phyloP scores from a whole-genome alignment of 2,329 filamentous ascomycete species.

The Alternaria gaisen region DNA sequence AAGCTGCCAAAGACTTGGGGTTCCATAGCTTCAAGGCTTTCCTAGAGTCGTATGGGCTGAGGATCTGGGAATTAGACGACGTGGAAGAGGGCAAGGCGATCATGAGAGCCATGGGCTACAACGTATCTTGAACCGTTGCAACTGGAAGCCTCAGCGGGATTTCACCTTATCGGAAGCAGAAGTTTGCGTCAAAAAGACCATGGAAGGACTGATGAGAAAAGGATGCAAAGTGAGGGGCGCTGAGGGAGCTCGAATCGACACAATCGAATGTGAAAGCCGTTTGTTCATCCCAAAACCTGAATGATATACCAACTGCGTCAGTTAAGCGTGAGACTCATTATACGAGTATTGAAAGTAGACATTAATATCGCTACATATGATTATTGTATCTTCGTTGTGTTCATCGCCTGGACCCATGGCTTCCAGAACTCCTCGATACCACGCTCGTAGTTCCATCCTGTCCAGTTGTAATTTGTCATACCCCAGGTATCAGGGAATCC shows the following conservation, averaged over 20 bases:
- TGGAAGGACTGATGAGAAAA: background rate
- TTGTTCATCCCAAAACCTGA: background rate
- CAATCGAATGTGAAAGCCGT: background rate
- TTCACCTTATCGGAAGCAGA: background rate
- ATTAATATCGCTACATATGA: background rate
- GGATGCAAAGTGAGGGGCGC: background rate
- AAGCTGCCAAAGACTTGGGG: conserved; percentile 27
- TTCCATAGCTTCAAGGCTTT: conserved; percentile 26
- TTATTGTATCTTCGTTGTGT: conserved; percentile 26
- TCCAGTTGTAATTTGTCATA: conserved; percentile 58
- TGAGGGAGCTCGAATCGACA: background rate
- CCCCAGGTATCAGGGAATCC: conserved; percentile 60
- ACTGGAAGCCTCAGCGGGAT: background rate
- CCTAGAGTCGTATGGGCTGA: conserved; percentile 24
- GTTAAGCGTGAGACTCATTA: background rate
- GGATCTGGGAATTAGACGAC: conserved; percentile 19
- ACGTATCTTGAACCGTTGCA: background rate
- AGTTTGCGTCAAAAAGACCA: background rate
- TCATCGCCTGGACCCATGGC: conserved; percentile 60
- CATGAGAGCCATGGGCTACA: conserved; percentile 32
- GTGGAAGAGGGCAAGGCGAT: conserved; percentile 33
- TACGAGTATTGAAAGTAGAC: background rate
- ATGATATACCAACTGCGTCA: background rate
- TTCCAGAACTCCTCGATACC: conserved; percentile 61
- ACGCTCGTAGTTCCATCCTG: conserved; percentile 57